These are phyloP conservation scores for Xylogone sp. DNA, from an alignment of 2,329 filamentous ascomycete genomes.

Conservation along the genomic window DNA sequence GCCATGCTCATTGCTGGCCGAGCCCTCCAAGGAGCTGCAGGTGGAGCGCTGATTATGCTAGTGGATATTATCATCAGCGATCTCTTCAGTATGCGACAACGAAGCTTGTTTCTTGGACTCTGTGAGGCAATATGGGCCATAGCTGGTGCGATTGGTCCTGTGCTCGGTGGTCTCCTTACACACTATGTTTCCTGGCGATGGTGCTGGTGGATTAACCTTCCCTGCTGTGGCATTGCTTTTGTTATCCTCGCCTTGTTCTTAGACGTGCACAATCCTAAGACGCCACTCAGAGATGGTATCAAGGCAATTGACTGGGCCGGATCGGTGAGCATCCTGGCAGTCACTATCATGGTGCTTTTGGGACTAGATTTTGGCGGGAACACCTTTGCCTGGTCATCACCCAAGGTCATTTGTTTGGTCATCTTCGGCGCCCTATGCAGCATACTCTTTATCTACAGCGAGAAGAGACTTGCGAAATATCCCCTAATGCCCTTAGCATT, in stretches of 20 bases:
- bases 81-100: constrained; percentile 65
- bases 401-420: constrained; percentile 71
- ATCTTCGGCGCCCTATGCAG: constrained; percentile 66
- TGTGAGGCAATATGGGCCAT: constrained; percentile 9
- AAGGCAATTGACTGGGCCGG: constrained; percentile 57
- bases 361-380: constrained; percentile 80
- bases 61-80: constrained; percentile 60
- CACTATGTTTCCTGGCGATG: constrained; percentile 31
- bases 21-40: constrained; percentile 59
- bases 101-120: constrained; percentile 9
- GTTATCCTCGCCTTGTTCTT: constrained; percentile 55
- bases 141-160: constrained; percentile 17
- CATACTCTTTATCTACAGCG: constrained; percentile 57
- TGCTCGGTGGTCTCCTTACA: constrained; percentile 26
- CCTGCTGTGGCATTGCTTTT: constrained; percentile 45
- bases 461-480: constrained; percentile 66
- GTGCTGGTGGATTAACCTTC: constrained; percentile 36
- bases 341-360: constrained; percentile 77
- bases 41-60: constrained; percentile 56
- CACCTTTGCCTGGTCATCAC: constrained; percentile 67
- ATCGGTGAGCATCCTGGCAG: constrained; percentile 60
- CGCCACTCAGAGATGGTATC: constrained; percentile 51
- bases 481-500: constrained; percentile 72
- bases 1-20: constrained; percentile 58
- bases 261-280: constrained; percentile 58